Base-by-base conservation (phyloP, 2,329 filamentous ascomycete genomes). In the Neocucurbitaria cava region DNA sequence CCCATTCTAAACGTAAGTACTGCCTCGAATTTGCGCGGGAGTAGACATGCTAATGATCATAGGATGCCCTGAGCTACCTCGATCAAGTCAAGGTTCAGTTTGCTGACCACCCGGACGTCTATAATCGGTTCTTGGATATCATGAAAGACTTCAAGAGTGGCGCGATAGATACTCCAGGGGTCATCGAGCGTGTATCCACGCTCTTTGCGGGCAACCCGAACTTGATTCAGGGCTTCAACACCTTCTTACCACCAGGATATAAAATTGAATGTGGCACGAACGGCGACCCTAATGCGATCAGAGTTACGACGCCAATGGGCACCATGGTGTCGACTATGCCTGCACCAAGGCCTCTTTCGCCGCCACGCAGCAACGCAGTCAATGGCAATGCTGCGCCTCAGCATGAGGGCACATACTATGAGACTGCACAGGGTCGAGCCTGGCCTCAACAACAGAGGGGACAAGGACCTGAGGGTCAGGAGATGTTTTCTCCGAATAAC, bases 111-210 rank as follows among this genome's bases (percentile, higher is more conserved):
- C 93, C 95, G 3, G 94, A 98, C 75, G 95, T 99, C 0, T 99
- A 99, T 71, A 98, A 98, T 70, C 85, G 91, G 33, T 98, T 99
- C 68, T 80, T 99, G 41, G 95, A 99, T 67, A 99, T 99, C 44
- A 99, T 99, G 95, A 99, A 99, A 72, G 95, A 99, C 68, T 99
- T 99, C 76, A 99, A 99, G 78, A 96, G 92, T 68, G 94, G 96
- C 78, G 92, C 93, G 86, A 99, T 99, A 68, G 95, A 99, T 73
- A 99, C 95, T 0, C 95, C 95, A 0, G 95, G 95, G 1, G 95
- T 99, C 2, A 99, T 99, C 65, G 96, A 96, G 69, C 88, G 95
- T 44, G 95, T 99, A 24, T 98, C 95, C 1, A 92, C 92, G 47
- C 85, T 99, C 1, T 99, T 99, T 72, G 93, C 94, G 20, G 95